These are phyloP conservation scores for Piromyces finnis DNA, from an alignment of 192 early-diverging fungal genomes.

Conservation along the genomic window DNA sequence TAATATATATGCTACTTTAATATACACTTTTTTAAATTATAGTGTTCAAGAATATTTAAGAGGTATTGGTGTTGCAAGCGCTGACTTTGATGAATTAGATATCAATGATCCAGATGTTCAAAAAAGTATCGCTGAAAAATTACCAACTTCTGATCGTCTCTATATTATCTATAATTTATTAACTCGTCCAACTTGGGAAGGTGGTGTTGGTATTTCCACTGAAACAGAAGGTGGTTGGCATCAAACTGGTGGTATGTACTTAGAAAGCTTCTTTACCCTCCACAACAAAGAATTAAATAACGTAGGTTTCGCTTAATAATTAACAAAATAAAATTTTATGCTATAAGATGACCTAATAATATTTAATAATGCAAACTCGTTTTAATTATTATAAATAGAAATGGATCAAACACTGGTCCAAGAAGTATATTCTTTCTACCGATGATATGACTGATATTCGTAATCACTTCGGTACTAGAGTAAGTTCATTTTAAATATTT, in stretches of 20 bases:
- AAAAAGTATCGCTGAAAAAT: not conserved
- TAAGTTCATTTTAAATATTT: not conserved
- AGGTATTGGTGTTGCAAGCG: not conserved
- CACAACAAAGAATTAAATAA: slow-evolving; percentile 65
- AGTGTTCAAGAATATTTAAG: not conserved
- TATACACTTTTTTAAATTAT: no score
- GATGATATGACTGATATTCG: slow-evolving; percentile 56
- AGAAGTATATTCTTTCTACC: slow-evolving; percentile 56
- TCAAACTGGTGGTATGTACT: slow-evolving; percentile 13
- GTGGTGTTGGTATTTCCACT: slow-evolving; percentile 42
- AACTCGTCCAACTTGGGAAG: slow-evolving; percentile 26
- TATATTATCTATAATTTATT: slow-evolving; percentile 43
- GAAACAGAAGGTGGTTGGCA: slow-evolving; percentile 17
- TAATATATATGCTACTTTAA: no score
- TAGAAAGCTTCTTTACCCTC: slow-evolving; percentile 55
- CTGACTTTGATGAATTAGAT: not conserved
- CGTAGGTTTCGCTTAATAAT: slow-evolving; percentile 13
- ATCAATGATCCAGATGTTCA: not conserved
- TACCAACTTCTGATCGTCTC: slow-evolving; percentile 26
- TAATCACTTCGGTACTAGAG: slow-evolving; percentile 54
- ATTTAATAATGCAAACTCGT: no score
- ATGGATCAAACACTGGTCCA: slow-evolving; percentile 68
- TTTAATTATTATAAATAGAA: no score
- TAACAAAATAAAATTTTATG: no score
- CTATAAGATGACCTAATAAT: no score